Conservation (phyloP, 2,329 filamentous ascomycete genomes). For the Delphinella strobiligena region DNA sequence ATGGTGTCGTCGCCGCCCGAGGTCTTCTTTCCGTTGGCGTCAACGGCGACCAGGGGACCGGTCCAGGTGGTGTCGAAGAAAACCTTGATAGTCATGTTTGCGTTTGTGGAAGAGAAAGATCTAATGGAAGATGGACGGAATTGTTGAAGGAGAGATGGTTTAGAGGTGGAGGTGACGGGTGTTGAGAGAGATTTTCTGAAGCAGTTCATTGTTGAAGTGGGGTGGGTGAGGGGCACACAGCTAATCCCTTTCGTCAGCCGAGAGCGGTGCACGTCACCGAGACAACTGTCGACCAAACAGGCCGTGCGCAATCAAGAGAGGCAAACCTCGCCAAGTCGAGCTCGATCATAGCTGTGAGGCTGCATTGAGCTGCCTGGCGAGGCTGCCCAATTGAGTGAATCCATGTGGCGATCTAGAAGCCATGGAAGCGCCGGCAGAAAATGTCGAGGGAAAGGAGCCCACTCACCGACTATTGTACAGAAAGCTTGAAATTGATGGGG, state of each 20-base stretch:
- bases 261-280: neutral
- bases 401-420: too few relatives aligned
- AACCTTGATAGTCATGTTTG: conserved; percentile 65
- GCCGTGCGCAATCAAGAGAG: neutral
- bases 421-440: neutral
- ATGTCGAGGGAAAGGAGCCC: too few relatives aligned
- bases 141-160: conserved; percentile 23
- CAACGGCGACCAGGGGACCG: conserved; percentile 56
- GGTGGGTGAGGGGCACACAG: neutral
- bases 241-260: neutral
- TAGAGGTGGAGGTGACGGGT: conserved; percentile 16
- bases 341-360: too few relatives aligned
- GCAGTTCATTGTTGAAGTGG: neutral
- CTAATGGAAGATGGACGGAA: conserved; percentile 19
- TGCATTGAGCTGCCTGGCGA: too few relatives aligned
- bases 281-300: neutral
- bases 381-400: too few relatives aligned
- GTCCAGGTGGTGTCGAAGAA: conserved; percentile 52
- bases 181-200: neutral
- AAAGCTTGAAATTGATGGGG: neutral
- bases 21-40: conserved; percentile 39
- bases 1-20: conserved; percentile 29
- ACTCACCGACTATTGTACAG: neutral
- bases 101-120: conserved; percentile 51
- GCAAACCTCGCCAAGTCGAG: too few relatives aligned